Evolutionary conservation across 2,329 filamentous ascomycete species (phyloP).

Genomic region (Fonsecaea erecta): DNA sequence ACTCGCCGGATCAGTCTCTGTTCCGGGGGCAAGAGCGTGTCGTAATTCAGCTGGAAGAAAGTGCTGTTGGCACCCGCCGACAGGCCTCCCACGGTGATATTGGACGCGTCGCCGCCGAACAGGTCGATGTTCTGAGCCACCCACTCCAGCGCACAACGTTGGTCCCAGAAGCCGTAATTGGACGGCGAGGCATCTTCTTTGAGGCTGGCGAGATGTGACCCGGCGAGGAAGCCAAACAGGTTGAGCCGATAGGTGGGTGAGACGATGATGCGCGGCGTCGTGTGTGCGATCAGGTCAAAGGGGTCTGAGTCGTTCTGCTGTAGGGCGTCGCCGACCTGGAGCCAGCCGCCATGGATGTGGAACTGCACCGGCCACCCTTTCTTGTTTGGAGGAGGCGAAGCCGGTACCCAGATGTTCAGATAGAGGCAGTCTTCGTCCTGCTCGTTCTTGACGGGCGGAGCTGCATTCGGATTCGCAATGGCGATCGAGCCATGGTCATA

Average conservation of each 20-base stretch:
- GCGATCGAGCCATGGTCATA: constrained; percentile 38
- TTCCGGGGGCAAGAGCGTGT: constrained; percentile 39
- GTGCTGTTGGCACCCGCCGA: constrained; percentile 54
- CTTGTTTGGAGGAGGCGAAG: constrained; percentile 30
- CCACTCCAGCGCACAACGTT: constrained; percentile 58
- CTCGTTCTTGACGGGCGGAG: constrained; percentile 34
- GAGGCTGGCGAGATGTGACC: constrained; percentile 44
- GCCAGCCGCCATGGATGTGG: constrained; percentile 54
- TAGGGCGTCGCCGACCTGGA: constrained; percentile 53
- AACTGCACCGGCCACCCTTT: constrained; percentile 43
- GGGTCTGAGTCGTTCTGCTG: constrained; percentile 52
- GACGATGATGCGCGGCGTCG: constrained; percentile 44
- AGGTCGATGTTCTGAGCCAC: constrained; percentile 53
- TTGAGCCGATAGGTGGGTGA: constrained; percentile 57
- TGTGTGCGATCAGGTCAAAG: constrained; percentile 49
- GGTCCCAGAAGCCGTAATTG: constrained; percentile 55
- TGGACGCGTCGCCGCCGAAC: constrained; percentile 54
- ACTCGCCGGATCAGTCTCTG: constrained; percentile 44
- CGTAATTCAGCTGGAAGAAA: constrained; percentile 49
- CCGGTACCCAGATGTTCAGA: constrained; percentile 56
- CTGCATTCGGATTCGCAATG: constrained; percentile 39
- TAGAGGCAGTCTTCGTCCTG: constrained; percentile 57
- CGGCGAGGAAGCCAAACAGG: constrained; percentile 56
- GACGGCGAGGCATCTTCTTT: constrained; percentile 42
- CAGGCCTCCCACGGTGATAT: constrained; percentile 52